Conservation (phyloP, 768 basidiomycete genomes). For the Termitomyces sp. region DNA sequence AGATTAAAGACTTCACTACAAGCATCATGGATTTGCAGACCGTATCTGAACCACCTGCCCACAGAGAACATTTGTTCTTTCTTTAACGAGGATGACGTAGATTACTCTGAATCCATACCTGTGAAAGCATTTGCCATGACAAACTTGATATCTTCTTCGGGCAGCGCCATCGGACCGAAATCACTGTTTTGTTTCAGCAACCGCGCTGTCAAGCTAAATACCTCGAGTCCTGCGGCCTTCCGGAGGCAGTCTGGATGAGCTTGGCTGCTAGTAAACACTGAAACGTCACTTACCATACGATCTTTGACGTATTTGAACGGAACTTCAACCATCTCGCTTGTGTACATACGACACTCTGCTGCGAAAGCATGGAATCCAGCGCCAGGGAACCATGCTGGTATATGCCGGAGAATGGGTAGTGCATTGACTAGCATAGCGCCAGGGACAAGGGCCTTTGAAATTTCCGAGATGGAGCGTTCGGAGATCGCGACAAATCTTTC, state of each 20-base stretch:
- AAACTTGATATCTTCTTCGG: constrained; percentile 10
- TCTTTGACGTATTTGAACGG: too few species aligned
- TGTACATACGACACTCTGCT: too few species aligned
- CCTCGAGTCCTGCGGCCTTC: constrained; percentile 3
- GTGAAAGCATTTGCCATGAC: constrained; percentile 8
- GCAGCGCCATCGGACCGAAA: background rate
- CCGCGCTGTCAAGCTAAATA: constrained; percentile 1
- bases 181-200: constrained; percentile 3
- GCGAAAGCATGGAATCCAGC: too few species aligned
- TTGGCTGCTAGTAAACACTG: too few species aligned
- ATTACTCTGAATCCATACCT: background rate
- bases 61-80: background rate
- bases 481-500: background rate
- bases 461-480: background rate
- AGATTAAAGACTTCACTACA: background rate
- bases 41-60: constrained; percentile 9
- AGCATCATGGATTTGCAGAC: background rate
- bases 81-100: background rate
- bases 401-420: too few species aligned
- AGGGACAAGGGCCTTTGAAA: too few species aligned
- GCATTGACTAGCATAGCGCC: too few species aligned
- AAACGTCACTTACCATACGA: too few species aligned
- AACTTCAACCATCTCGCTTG: too few species aligned
- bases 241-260: too few species aligned
- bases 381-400: too few species aligned